Evolutionary conservation across 306 rosid species (phyloP).

Genomic region (Lupinus albus): DNA sequence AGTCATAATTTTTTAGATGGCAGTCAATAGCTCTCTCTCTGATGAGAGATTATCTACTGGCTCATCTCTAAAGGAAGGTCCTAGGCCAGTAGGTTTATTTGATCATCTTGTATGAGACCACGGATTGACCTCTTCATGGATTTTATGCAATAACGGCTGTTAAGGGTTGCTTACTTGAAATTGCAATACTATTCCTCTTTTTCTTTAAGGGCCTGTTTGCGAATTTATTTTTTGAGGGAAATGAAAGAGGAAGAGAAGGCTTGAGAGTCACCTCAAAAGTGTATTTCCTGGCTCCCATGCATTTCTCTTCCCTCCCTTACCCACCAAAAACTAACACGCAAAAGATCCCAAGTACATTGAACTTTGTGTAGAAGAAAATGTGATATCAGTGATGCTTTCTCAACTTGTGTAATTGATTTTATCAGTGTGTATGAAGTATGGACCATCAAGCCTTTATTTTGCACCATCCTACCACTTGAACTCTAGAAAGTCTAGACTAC

Average conservation of each 20-base stretch:
- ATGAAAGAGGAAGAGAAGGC: no score
- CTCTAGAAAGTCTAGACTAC: no score
- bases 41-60: background rate
- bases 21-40: conserved; percentile 2
- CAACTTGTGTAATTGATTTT: background rate
- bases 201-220: no score
- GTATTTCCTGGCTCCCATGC: no score
- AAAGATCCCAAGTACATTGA: background rate
- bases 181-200: background rate
- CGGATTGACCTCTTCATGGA: conserved; percentile 3
- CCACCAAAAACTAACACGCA: no score
- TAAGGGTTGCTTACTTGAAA: background rate
- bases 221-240: no score
- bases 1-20: background rate
- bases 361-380: background rate
- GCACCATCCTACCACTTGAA: background rate
- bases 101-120: background rate
- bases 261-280: no score
- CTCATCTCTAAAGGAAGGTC: background rate
- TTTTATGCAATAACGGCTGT: background rate
- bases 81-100: background rate
- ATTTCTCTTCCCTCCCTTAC: no score
- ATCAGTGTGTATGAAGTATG: background rate
- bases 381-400: background rate
- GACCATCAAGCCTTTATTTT: background rate